Evolutionary conservation across 768 basidiomycete genomes (phyloP), one percentile per base, ranked within the genome.

Genomic region (Naganishia friedmannii): DNA sequence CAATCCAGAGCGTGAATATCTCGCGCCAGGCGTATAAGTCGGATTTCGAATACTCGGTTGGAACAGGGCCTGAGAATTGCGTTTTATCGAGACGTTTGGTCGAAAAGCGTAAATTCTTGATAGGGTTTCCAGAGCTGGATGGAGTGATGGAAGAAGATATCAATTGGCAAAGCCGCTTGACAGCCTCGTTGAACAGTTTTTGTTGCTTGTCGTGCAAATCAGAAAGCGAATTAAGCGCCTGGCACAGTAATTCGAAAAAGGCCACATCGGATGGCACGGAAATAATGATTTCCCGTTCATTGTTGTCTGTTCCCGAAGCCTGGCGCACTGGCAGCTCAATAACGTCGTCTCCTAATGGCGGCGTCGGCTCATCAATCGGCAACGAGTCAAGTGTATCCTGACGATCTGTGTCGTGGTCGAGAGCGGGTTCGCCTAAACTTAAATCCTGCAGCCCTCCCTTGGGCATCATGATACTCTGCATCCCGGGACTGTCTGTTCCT

Each of bases 11-110:
- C 69, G 88, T 88, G 76, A 97, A 95, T 32, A 96, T 88, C 80
- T 92, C 88, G 28, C 94, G 84, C 94, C 94, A 96, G 7, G 87
- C 85, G 77, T 91, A 92, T 9, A 97, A 81, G 74, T 97, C 93
- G 13, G 82, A 80, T 72, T 83, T 84, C 32, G 66, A 54, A n/a
- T 71, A 71, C 75, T 57, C 78, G 83, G 72, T 81, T 63, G 1
- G 87, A 85, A 23, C 70, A 46, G 23, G 60, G 48, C 56, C 53
- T 12, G 58, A 57, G 8, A 53, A 37, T 26, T 57, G 39, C n/a
- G 34, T 29, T 45, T 70, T 65, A 12, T 48, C 55, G 13, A 58
- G 56, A 15, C 68, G 68, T 45, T 69, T 69, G 7, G 48, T 31
- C 13, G 60, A 46, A 3, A 74, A 26, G 71, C 65, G 63, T 70